Evolutionary conservation across 2,329 filamentous ascomycete species (phyloP).

Genomic region (Hymenoscyphus repandus): DNA sequence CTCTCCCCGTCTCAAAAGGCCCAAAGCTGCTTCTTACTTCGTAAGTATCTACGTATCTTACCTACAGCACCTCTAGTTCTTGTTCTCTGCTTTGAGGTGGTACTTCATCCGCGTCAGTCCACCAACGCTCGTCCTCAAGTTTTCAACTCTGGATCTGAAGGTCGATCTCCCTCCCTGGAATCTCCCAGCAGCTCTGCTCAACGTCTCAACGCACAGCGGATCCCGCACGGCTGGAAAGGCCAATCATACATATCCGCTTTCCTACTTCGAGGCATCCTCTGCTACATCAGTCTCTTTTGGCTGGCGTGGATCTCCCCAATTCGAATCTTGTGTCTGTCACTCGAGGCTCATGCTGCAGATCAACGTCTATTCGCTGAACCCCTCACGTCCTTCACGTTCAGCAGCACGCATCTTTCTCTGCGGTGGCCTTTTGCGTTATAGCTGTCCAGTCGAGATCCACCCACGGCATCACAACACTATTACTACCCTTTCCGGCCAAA

Average conservation of each 20-base stretch:
- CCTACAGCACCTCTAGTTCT: not conserved
- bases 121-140: not conserved
- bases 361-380: constrained; percentile 2
- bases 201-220: constrained; percentile 8
- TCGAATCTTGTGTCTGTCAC: constrained; percentile 1
- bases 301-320: not conserved
- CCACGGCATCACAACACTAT: not conserved
- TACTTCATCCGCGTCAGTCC: not conserved
- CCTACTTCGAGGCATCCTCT: not conserved
- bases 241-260: constrained; percentile 7
- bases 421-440: not conserved
- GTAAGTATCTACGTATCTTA: not conserved
- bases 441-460: not conserved
- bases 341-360: constrained; percentile 1
- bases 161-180: constrained; percentile 1
- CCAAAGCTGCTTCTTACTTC: not conserved
- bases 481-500: not conserved
- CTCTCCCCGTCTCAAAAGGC: not conserved
- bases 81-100: not conserved
- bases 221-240: constrained; percentile 10
- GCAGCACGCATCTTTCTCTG: not conserved
- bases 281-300: not conserved
- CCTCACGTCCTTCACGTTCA: not conserved
- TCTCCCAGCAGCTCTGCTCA: not conserved
- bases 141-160: not conserved